phyloP scores from a whole-genome alignment of 345 rosid species.

The Alliaria petiolata region DNA sequence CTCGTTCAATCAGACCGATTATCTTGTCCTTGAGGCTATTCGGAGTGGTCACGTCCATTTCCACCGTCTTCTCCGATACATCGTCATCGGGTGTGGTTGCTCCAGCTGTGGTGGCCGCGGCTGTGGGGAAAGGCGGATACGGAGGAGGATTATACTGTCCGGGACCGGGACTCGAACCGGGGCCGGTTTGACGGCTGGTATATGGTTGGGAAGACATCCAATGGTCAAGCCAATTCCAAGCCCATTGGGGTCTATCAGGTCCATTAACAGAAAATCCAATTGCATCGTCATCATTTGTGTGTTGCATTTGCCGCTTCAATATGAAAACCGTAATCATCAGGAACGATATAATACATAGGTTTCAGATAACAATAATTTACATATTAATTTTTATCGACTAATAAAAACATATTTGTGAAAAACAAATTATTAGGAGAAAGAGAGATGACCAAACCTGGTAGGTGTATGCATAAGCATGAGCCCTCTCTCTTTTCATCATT shows the following conservation, averaged over 20 bases:
- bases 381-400: background rate
- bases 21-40: conserved; percentile 23
- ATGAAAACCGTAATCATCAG: background rate
- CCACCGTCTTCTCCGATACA: conserved; percentile 81
- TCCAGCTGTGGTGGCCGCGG: conserved; percentile 35
- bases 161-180: conserved; percentile 37
- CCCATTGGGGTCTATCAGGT: conserved; percentile 60
- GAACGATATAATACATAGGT: background rate
- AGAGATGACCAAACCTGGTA: conserved; percentile 53
- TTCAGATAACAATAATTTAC: background rate
- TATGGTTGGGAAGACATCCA: conserved; percentile 92
- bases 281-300: conserved; percentile 32
- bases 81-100: conserved; percentile 56
- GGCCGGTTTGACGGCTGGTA: conserved; percentile 39
- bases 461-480: conserved; percentile 92
- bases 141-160: conserved; percentile 44
- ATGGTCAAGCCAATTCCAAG: conserved; percentile 91
- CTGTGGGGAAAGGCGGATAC: conserved; percentile 47
- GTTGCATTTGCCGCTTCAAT: conserved; percentile 37
- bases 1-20: conserved; percentile 25
- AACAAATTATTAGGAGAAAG: background rate
- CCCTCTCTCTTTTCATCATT: conserved; percentile 70
- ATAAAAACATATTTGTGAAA: background rate
- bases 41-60: conserved; percentile 56
- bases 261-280: conserved; percentile 37